Evolutionary conservation across 306 rosid species (phyloP).

Genomic region (Trifolium dubium): DNA sequence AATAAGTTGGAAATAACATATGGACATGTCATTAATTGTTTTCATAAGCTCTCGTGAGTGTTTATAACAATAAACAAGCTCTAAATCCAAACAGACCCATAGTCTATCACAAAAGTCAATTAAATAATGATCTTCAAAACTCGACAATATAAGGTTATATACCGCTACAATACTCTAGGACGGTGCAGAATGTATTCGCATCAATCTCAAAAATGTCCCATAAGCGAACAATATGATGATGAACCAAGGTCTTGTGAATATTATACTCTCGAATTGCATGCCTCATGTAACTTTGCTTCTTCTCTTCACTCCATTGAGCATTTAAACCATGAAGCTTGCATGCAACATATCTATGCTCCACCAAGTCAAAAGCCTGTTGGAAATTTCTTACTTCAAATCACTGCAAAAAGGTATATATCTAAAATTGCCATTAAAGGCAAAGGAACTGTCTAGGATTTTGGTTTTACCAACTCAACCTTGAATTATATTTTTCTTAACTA

Average conservation of each 20-base stretch:
- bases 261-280: slow-evolving; percentile 98
- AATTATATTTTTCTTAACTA: slow-evolving; percentile 8
- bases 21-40: neutral
- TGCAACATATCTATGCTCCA: slow-evolving; percentile 97
- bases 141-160: slow-evolving; percentile 29
- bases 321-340: slow-evolving; percentile 99
- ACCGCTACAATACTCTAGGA: slow-evolving; percentile 97
- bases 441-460: slow-evolving; percentile 48
- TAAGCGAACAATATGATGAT: slow-evolving; percentile 92
- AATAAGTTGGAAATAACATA: neutral
- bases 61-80: neutral
- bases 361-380: slow-evolving; percentile 99
- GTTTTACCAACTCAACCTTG: slow-evolving; percentile 34
- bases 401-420: slow-evolving; percentile 89
- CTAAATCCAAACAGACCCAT: neutral
- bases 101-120: slow-evolving; percentile 10
- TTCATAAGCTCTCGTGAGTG: neutral
- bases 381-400: slow-evolving; percentile 98
- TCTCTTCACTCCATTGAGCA: slow-evolving; percentile 99
- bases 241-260: slow-evolving; percentile 95
- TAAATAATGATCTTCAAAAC: slow-evolving; percentile 34
- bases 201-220: slow-evolving; percentile 99
- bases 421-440: slow-evolving; percentile 87
- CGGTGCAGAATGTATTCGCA: slow-evolving; percentile 95
- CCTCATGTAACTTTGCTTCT: slow-evolving; percentile 97